Evolutionary conservation across 371 early-diverging fungal species (phyloP).

Genomic region (Capillidium heterosporum): DNA sequence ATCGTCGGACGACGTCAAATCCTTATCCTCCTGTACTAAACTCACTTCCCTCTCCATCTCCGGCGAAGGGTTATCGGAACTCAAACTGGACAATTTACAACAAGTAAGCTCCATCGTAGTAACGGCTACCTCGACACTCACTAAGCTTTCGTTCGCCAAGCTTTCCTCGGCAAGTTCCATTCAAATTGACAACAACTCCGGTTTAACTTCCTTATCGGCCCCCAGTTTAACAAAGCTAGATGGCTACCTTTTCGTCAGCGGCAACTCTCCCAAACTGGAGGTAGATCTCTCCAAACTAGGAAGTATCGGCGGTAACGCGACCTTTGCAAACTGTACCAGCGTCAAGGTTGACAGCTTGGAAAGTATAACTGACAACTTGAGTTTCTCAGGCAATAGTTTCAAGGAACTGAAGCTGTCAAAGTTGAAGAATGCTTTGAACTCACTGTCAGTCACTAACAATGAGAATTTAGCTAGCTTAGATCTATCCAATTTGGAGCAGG

Average conservation of each 20-base stretch:
- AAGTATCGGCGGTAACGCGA: constrained; percentile 2
- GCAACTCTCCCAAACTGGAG: not conserved
- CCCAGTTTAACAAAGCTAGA: not conserved
- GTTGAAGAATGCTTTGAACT: constrained; percentile 12
- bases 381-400: constrained; percentile 17
- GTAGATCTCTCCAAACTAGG: not conserved
- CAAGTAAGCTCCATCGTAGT: not conserved
- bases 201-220: not conserved
- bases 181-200: constrained; percentile 3
- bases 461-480: constrained; percentile 12
- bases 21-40: not conserved
- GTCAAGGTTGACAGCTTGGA: not conserved
- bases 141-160: not conserved
- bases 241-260: not conserved
- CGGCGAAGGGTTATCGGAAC: not conserved
- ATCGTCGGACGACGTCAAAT: not conserved
- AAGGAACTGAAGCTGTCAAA: constrained; percentile 12
- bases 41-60: not conserved
- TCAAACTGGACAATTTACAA: not conserved
- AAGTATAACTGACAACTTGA: constrained; percentile 4
- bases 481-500: constrained; percentile 10
- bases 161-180: not conserved
- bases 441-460: constrained; percentile 17
- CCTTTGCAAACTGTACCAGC: not conserved
- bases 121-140: not conserved